Conservation (phyloP, 1,284 basidiomycete species). For the Ustilago crameri region DNA sequence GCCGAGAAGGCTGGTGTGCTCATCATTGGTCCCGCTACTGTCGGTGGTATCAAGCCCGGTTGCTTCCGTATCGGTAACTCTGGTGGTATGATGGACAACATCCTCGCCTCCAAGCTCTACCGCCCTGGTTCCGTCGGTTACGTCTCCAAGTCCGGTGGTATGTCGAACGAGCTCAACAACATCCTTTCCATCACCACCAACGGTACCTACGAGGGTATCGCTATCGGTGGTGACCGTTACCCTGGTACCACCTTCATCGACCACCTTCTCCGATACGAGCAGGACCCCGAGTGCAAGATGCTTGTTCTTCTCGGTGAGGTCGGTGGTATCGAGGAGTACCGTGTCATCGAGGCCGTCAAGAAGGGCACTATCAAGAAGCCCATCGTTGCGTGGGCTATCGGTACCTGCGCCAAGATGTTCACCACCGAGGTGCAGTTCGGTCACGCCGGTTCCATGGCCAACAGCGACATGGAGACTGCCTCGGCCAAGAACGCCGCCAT, state of each 20-base stretch:
- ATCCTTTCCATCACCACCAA: slow-evolving; percentile 97
- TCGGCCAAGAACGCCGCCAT: slow-evolving; percentile 97
- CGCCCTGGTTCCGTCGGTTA: slow-evolving; percentile 96
- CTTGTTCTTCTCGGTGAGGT: slow-evolving; percentile 98
- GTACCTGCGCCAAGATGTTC: slow-evolving; percentile 99
- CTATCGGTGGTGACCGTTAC: slow-evolving; percentile 99
- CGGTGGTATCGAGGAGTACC: slow-evolving; percentile 98
- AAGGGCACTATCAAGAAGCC: slow-evolving; percentile 94
- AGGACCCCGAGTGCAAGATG: slow-evolving; percentile 97
- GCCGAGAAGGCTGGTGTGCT: slow-evolving; percentile 87
- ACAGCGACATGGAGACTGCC: slow-evolving; percentile 95
- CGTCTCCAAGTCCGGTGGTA: slow-evolving; percentile 99
- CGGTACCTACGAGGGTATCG: slow-evolving; percentile 99
- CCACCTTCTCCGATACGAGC: slow-evolving; percentile 96
- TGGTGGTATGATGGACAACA: slow-evolving; percentile 99
- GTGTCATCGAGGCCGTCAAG: slow-evolving; percentile 98
- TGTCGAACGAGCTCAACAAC: slow-evolving; percentile 99
- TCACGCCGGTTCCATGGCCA: slow-evolving; percentile 97
- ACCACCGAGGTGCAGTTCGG: slow-evolving; percentile 99
- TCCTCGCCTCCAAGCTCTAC: slow-evolving; percentile 98
- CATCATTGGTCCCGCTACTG: slow-evolving; percentile 97
- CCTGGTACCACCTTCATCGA: slow-evolving; percentile 99
- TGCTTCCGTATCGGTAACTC: slow-evolving; percentile 99
- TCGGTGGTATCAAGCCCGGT: slow-evolving; percentile 99
- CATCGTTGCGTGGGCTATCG: slow-evolving; percentile 98